Evolutionary conservation across 176 grass and related monocot genomes (phyloP).

Genomic region (Triticum dicoccoides): DNA sequence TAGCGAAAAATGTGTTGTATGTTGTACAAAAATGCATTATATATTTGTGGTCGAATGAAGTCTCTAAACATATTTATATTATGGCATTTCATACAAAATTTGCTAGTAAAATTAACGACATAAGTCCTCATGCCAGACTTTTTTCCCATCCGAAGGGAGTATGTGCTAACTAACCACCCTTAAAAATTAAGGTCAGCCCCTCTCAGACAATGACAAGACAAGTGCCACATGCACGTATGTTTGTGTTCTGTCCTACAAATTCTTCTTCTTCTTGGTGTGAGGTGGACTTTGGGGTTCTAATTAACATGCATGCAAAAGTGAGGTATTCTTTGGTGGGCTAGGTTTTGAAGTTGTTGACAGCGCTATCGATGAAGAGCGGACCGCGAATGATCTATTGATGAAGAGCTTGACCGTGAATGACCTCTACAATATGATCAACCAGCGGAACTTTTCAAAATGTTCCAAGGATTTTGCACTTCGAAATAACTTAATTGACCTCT

Average conservation of each 20-base stretch:
- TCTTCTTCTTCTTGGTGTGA: neutral
- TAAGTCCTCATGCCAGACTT: too few species aligned
- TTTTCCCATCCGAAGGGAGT: too few species aligned
- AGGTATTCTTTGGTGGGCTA: constrained; percentile 29
- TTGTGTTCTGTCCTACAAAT: neutral
- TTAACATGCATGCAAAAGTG: constrained; percentile 3
- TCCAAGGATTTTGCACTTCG: neutral
- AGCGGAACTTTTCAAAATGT: neutral
- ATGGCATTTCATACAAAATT: neutral
- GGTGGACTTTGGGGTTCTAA: constrained; percentile 2
- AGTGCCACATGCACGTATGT: neutral
- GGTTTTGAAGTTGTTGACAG: neutral
- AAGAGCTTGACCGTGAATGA: too few species aligned
- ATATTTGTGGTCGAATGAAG: too few species aligned
- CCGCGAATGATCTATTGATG: neutral
- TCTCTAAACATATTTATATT: too few species aligned
- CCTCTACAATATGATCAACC: neutral
- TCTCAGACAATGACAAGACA: neutral
- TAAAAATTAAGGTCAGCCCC: neutral
- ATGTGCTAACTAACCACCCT: neutral
- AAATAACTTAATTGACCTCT: neutral
- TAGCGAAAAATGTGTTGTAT: too few species aligned
- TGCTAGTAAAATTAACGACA: too few species aligned
- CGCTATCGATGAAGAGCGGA: neutral
- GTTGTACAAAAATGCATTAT: too few species aligned